Percentiles rank a stretch among this genome's conserved stretches.
Conservation (phyloP, 176 grass and related monocot species). For the Carex parvula region DNA sequence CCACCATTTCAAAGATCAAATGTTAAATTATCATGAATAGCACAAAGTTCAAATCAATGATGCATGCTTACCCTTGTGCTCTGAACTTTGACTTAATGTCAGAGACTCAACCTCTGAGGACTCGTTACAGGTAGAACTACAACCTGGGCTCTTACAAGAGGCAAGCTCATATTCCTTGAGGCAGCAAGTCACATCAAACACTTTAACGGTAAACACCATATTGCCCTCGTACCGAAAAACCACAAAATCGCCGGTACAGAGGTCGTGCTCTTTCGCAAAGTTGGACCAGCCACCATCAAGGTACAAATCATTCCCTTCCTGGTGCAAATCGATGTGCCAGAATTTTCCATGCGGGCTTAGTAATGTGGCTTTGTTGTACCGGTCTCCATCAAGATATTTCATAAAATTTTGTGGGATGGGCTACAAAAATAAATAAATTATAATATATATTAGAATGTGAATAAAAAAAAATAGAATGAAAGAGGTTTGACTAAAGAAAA, state of each 20-base stretch:
- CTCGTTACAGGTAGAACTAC: background rate
- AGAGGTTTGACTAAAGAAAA: background rate
- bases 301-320: constrained; percentile 21
- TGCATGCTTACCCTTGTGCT: background rate
- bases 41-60: background rate
- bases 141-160: background rate
- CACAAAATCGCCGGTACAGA: constrained; percentile 28
- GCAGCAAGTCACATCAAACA: constrained; percentile 31
- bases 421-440: constrained; percentile 24
- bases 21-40: background rate
- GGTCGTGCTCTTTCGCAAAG: constrained; percentile 15
- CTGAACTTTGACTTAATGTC: constrained; percentile 8
- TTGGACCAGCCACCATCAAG: constrained; percentile 21
- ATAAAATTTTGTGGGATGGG: constrained; percentile 26
- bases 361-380: constrained; percentile 9
- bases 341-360: constrained; percentile 34
- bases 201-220: constrained; percentile 30
- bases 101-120: background rate
- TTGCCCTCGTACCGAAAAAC: constrained; percentile 36
- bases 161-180: constrained; percentile 29
- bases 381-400: background rate
- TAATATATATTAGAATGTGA: background rate
- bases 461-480: background rate
- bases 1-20: background rate
- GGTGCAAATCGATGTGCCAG: constrained; percentile 26